phyloP scores from a whole-genome alignment of 2,329 filamentous ascomycete species.

The Beauveria caledonica region DNA sequence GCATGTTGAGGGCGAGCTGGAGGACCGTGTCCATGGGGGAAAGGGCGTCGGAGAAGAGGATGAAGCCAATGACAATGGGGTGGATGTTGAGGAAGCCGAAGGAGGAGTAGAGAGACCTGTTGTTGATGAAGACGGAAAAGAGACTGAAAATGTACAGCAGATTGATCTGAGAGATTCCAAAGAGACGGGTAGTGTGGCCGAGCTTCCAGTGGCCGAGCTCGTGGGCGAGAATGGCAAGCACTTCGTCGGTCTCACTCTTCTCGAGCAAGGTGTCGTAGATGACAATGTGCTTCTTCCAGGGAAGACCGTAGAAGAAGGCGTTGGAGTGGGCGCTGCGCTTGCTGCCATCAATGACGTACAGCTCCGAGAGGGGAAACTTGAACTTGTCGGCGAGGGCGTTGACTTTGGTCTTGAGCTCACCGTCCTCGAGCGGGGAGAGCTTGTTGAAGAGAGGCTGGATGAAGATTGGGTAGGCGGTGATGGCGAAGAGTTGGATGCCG shows the following conservation, averaged over 20 bases:
- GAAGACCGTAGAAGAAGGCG: constrained; percentile 92
- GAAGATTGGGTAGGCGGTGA: constrained; percentile 89
- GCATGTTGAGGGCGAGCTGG: constrained; percentile 91
- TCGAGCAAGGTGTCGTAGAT: constrained; percentile 97
- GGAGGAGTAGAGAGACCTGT: constrained; percentile 77
- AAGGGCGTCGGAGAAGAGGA: constrained; percentile 94
- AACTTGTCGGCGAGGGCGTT: constrained; percentile 76
- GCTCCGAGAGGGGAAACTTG: constrained; percentile 83
- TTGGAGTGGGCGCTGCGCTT: constrained; percentile 84
- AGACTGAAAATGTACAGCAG: constrained; percentile 95
- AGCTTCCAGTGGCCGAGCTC: constrained; percentile 97
- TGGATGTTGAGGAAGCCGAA: constrained; percentile 81
- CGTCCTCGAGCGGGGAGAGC: constrained; percentile 81
- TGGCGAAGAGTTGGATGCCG: constrained; percentile 83
- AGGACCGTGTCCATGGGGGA: constrained; percentile 90
- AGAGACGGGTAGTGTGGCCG: constrained; percentile 86
- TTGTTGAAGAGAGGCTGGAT: constrained; percentile 98
- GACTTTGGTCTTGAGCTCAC: constrained; percentile 78
- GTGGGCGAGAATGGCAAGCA: constrained; percentile 89
- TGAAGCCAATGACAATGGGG: constrained; percentile 94
- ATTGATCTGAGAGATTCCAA: constrained; percentile 80
- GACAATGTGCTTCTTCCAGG: constrained; percentile 99
- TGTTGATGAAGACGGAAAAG: constrained; percentile 97
- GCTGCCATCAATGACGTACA: constrained; percentile 90
- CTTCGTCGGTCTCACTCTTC: constrained; percentile 85